Conservation (phyloP, 2,329 filamentous ascomycete genomes). For the Clarireedia hainanense region DNA sequence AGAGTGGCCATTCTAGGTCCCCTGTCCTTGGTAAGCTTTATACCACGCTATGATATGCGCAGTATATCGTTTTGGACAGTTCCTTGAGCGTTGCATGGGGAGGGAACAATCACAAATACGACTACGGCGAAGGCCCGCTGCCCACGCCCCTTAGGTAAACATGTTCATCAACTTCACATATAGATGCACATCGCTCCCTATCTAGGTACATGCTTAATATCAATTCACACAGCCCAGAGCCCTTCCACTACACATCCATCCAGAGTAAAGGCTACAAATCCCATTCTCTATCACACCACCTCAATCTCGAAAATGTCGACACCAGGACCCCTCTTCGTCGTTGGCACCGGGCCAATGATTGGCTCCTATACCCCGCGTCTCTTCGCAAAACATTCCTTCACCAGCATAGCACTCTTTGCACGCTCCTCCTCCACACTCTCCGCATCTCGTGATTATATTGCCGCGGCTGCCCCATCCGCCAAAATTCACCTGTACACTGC, state of each 20-base stretch:
- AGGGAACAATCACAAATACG: too few relatives aligned
- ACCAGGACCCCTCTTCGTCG: constrained; percentile 4
- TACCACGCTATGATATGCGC: too few relatives aligned
- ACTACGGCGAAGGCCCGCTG: too few relatives aligned
- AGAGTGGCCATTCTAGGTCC: too few relatives aligned
- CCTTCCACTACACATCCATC: background rate
- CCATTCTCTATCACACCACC: background rate
- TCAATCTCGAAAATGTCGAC: background rate
- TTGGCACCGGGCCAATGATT: constrained; percentile 8
- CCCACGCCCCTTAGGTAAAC: background rate
- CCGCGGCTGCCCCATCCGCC: constrained; percentile 25
- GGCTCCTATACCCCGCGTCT: constrained; percentile 5
- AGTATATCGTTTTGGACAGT: too few relatives aligned
- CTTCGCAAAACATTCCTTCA: background rate
- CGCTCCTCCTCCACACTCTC: background rate
- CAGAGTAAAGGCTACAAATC: background rate
- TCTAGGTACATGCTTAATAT: background rate
- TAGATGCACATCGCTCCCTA: background rate
- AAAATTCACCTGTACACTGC: background rate
- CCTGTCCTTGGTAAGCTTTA: too few relatives aligned
- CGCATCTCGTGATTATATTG: constrained; percentile 22
- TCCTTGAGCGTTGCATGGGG: too few relatives aligned
- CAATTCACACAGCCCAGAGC: background rate
- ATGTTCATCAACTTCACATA: background rate
- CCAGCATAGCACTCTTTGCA: constrained; percentile 3